These are phyloP conservation scores for Hemerocallis citrina DNA, from an alignment of 106 monocot species.

Conservation along the genomic window DNA sequence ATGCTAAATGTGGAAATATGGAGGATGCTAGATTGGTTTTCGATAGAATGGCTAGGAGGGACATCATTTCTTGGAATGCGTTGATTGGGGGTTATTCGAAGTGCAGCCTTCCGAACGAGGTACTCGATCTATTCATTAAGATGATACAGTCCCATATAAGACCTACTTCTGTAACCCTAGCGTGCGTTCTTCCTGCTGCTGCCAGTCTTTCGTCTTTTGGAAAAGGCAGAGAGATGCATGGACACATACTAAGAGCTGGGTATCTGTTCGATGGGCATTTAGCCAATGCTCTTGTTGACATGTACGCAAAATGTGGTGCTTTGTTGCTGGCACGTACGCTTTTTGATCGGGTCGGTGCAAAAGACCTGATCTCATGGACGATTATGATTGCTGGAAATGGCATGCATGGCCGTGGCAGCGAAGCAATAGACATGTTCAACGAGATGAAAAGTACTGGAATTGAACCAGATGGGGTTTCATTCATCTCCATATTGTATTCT, in stretches of 20 bases:
- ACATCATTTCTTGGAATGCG: constrained; percentile 73
- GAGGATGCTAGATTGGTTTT: constrained; percentile 48
- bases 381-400: constrained; percentile 62
- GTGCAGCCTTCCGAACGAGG: constrained; percentile 52
- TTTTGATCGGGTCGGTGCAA: constrained; percentile 24
- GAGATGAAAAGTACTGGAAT: constrained; percentile 39
- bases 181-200: constrained; percentile 59
- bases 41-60: constrained; percentile 26
- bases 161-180: constrained; percentile 55
- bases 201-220: constrained; percentile 55
- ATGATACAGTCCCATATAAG: constrained; percentile 32
- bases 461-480: constrained; percentile 41
- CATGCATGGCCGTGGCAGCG: constrained; percentile 50
- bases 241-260: constrained; percentile 26
- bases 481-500: constrained; percentile 44
- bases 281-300: constrained; percentile 49
- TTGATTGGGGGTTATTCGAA: constrained; percentile 71
- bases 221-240: constrained; percentile 76
- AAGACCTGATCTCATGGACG: constrained; percentile 54
- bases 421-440: constrained; percentile 43
- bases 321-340: constrained; percentile 26
- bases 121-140: constrained; percentile 37
- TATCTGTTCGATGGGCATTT: constrained; percentile 25
- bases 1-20: constrained; percentile 64
- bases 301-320: constrained; percentile 65